phyloP scores from a whole-genome alignment of 495 filamentous ascomycete genomes.

The Pyronema domesticum region DNA sequence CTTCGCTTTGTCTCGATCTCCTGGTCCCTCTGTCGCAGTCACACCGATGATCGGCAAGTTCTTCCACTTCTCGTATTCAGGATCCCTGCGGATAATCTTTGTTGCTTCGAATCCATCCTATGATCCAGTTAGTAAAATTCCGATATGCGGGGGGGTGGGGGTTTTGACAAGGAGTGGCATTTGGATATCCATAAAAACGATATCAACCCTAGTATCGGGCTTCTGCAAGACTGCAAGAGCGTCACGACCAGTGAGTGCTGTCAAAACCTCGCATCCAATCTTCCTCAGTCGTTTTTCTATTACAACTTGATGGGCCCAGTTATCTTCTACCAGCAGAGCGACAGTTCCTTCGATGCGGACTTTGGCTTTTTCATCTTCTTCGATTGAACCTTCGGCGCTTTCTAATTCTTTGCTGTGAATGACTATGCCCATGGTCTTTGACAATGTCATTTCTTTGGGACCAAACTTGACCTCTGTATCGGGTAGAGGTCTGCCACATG shows the following conservation, averaged over 20 bases:
- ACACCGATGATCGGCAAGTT: conserved; percentile 18
- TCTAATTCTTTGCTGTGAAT: conserved; percentile 16
- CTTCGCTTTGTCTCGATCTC: conserved; percentile 11
- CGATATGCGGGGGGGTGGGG: background rate
- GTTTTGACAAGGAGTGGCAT: conserved; percentile 19
- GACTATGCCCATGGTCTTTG: conserved; percentile 15
- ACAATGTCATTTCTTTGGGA: conserved; percentile 7
- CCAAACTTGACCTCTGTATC: conserved; percentile 5
- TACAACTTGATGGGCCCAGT: conserved; percentile 19
- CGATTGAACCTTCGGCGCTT: background rate
- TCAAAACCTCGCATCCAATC: conserved; percentile 16
- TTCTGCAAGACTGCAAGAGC: conserved; percentile 11
- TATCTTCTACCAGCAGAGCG: conserved; percentile 20
- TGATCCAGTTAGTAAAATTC: background rate
- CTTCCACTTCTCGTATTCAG: conserved; percentile 5
- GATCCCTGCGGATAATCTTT: conserved; percentile 11
- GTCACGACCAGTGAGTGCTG: conserved; percentile 15
- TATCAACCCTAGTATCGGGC: conserved; percentile 9
- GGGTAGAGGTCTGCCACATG: conserved; percentile 6
- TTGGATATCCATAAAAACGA: conserved; percentile 21
- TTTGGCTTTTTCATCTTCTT: conserved; percentile 6
- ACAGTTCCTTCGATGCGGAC: conserved; percentile 10
- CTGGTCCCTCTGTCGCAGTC: conserved; percentile 11
- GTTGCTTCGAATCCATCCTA: conserved; percentile 21
- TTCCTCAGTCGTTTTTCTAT: conserved; percentile 11